phyloP scores from a whole-genome alignment of 352 stramenopile genomes.

The Phytophthora sojae region DNA sequence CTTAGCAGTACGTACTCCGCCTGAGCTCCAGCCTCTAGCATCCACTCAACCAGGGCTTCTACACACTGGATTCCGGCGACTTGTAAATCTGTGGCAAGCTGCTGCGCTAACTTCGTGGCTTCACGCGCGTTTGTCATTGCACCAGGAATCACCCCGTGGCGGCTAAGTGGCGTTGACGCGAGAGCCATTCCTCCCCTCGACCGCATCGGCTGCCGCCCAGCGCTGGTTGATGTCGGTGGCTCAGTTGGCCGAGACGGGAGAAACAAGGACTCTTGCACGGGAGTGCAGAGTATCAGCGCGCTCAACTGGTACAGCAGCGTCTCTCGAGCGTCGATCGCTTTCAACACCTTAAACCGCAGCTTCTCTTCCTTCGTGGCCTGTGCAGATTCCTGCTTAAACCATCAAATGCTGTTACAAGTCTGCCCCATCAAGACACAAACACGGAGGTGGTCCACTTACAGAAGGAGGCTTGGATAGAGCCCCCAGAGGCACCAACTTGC shows the following conservation, averaged over 20 bases:
- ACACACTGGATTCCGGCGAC: constrained; percentile 75
- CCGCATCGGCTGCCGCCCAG: constrained; percentile 46
- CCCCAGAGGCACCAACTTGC: constrained; percentile 49
- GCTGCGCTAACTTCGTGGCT: constrained; percentile 73
- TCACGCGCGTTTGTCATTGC: constrained; percentile 76
- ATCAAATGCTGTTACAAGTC: neutral
- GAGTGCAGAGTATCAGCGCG: constrained; percentile 73
- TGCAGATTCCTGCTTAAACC: constrained; percentile 28
- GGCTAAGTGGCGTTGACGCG: constrained; percentile 34
- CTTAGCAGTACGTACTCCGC: constrained; percentile 54
- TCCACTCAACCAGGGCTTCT: constrained; percentile 83
- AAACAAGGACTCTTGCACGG: constrained; percentile 62
- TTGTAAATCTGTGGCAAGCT: constrained; percentile 71
- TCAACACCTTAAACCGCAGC: constrained; percentile 74
- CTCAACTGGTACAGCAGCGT: constrained; percentile 77
- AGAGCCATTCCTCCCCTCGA: constrained; percentile 55
- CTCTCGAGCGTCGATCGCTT: constrained; percentile 70
- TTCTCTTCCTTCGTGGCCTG: constrained; percentile 69
- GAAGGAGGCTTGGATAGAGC: constrained; percentile 40
- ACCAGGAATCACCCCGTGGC: constrained; percentile 20
- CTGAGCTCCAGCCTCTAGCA: constrained; percentile 75
- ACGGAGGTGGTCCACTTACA: constrained; percentile 14
- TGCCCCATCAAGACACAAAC: neutral
- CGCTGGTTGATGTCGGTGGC: constrained; percentile 25
- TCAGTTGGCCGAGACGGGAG: constrained; percentile 55